Base-by-base conservation (phyloP, 1,284 basidiomycete genomes). In the Cryptococcus sp. region DNA sequence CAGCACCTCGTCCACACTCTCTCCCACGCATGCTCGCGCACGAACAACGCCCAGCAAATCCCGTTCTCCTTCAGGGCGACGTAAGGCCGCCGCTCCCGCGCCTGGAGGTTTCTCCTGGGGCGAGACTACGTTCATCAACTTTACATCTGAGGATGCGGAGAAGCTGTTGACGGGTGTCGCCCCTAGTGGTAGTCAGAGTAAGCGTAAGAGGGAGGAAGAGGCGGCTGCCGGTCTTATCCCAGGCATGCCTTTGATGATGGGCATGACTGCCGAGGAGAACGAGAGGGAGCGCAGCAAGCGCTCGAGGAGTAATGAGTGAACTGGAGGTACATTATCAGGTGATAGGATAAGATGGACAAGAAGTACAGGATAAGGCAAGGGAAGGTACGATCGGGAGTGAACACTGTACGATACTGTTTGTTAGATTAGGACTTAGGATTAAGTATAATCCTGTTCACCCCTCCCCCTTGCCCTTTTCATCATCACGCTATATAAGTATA, bases 41-140 rank as follows among this genome's bases (percentile, higher is more conserved):
- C 41, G 27, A 30, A 46, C 49, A 5, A 59, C 62, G n/a, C 61
- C 66, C 2, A 35, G 58, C 47, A 71, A 71, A 51, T 40, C 52
- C 5, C 62, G 71, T 46, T 58, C 67, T 20, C 66, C 71, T 17
- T 63, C 69, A 1, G 60, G 59, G 6, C 67, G 60, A 46, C 52
- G 52, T 25, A 57, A 55, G 39, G 53, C 16, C 16, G 54, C 47
- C n/a, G 52, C 52, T 5, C 23, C 30, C 16, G 55, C 52, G 2
- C 49, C 50, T 13, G 66, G 65, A 11, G 65, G 55, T 0, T 70
- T 71, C 64, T 61, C 62, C 3, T 70, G 67, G 62, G 65, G 67
- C 48, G 68, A 69, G 52, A 57, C 66, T 43, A 72, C 71, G 6
- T 78, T 76, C 55, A 71, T 77, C 68, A 76, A 77, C 62, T 77